These are phyloP conservation scores for Naganishia albida DNA, from an alignment of 1,284 basidiomycete genomes.

Conservation along the genomic window DNA sequence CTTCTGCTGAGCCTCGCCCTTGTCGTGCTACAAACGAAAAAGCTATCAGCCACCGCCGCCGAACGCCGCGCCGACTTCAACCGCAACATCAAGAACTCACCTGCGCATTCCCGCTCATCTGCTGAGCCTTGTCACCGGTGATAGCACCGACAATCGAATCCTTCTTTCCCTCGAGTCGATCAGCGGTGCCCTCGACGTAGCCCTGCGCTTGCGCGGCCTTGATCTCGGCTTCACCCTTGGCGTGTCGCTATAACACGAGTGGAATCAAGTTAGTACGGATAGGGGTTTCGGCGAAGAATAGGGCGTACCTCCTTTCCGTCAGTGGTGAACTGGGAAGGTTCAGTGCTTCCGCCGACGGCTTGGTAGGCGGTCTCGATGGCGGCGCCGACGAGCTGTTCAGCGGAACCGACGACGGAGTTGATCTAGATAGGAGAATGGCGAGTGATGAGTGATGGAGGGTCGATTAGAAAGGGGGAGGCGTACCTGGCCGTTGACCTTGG, in stretches of 20 bases:
- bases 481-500: conserved; percentile 65
- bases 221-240: conserved; percentile 61
- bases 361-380: conserved; percentile 61
- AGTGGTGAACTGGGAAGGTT: conserved; percentile 52
- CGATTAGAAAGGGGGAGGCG: conserved; percentile 48
- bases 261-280: background rate
- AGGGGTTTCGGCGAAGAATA: no score
- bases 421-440: conserved; percentile 64
- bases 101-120: conserved; percentile 59
- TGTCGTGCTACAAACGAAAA: conserved; percentile 57
- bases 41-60: conserved; percentile 4
- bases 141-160: conserved; percentile 65
- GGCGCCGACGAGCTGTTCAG: conserved; percentile 57
- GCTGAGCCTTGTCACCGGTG: conserved; percentile 65
- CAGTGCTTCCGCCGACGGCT: conserved; percentile 48
- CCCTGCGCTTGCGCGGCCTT: conserved; percentile 49
- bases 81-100: conserved; percentile 4
- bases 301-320: conserved; percentile 60
- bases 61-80: background rate
- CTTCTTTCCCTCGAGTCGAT: conserved; percentile 66
- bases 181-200: conserved; percentile 61
- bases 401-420: conserved; percentile 51
- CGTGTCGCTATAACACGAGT: conserved; percentile 53
- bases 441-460: conserved; percentile 29
- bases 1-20: conserved; percentile 63